A percentile compares a stretch with the other conserved stretches of the same genome.
phyloP scores from a whole-genome alignment of 1,139 yeast genomes.

The Saccharomycopsis hybrid region DNA sequence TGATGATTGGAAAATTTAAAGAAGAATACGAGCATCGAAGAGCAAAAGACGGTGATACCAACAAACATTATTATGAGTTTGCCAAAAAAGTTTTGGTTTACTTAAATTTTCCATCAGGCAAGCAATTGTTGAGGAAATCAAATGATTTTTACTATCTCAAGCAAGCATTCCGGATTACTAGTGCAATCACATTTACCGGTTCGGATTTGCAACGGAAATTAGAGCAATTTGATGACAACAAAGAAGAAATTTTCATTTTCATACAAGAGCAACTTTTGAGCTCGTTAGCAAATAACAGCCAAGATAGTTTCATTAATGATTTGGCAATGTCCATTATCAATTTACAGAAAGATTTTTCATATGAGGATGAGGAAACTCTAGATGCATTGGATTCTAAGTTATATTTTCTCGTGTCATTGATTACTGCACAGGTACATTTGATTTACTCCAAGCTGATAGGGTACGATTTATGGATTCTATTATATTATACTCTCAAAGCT shows the following conservation, averaged over 20 bases:
- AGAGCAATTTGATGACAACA: conserved; percentile 1
- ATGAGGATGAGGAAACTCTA: neutral
- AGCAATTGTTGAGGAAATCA: conserved; percentile 4
- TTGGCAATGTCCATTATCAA: conserved; percentile 4
- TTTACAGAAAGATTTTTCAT: conserved; percentile 5
- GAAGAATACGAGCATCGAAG: conserved; percentile 6
- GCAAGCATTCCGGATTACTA: conserved; percentile 6
- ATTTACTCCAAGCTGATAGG: neutral
- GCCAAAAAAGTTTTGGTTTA: conserved; percentile 3
- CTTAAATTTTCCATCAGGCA: conserved; percentile 5
- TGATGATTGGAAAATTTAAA: conserved; percentile 9
- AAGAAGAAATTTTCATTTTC: conserved; percentile 1
- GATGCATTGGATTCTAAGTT: neutral
- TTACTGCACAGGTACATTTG: neutral
- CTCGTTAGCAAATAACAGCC: conserved; percentile 3
- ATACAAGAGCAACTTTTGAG: conserved; percentile 8
- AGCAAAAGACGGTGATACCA: neutral
- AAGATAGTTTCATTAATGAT: conserved; percentile 5
- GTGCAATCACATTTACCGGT: conserved; percentile 9
- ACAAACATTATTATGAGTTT: conserved; percentile 5
- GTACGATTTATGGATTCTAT: neutral
- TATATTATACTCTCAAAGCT: neutral
- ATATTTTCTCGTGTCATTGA: neutral
- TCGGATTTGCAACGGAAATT: conserved; percentile 5
- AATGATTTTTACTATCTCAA: conserved; percentile 6